Conservation (phyloP, 2,329 filamentous ascomycete genomes). For the Aspergillus amoenus region DNA sequence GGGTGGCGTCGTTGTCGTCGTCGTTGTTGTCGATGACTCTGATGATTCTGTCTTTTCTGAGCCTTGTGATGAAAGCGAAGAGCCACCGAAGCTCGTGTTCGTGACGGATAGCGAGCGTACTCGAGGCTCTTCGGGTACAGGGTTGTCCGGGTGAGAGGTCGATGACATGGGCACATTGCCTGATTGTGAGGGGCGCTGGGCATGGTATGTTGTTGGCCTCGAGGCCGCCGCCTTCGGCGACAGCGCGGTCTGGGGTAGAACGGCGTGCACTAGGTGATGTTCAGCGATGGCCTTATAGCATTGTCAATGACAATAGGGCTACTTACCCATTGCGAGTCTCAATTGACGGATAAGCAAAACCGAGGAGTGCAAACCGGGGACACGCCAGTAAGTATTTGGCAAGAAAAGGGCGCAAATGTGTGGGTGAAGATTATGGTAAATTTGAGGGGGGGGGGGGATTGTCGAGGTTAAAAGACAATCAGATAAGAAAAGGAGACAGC, state of each 20-base stretch:
- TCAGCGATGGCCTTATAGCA: background rate
- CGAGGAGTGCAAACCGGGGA: background rate
- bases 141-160: slow-evolving; percentile 49
- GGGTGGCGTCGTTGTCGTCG: slow-evolving; percentile 36
- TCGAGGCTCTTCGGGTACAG: slow-evolving; percentile 49
- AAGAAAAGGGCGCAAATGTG: background rate
- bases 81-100: slow-evolving; percentile 30
- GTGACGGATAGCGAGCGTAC: slow-evolving; percentile 39
- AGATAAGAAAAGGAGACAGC: background rate
- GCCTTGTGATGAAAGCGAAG: slow-evolving; percentile 29
- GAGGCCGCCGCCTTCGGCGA: slow-evolving; percentile 27
- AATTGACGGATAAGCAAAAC: background rate
- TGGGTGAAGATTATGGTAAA: background rate
- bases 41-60: slow-evolving; percentile 40
- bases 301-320: background rate
- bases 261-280: slow-evolving; percentile 30
- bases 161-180: slow-evolving; percentile 36
- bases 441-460: background rate
- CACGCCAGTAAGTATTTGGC: background rate
- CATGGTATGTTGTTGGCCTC: slow-evolving; percentile 17
- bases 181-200: slow-evolving; percentile 24
- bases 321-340: slow-evolving; percentile 23
- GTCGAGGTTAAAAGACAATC: background rate
- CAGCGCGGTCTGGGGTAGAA: slow-evolving; percentile 19
- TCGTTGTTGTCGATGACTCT: slow-evolving; percentile 35